phyloP scores from a whole-genome alignment of 257 asterid genomes.

The Avicennia marina region DNA sequence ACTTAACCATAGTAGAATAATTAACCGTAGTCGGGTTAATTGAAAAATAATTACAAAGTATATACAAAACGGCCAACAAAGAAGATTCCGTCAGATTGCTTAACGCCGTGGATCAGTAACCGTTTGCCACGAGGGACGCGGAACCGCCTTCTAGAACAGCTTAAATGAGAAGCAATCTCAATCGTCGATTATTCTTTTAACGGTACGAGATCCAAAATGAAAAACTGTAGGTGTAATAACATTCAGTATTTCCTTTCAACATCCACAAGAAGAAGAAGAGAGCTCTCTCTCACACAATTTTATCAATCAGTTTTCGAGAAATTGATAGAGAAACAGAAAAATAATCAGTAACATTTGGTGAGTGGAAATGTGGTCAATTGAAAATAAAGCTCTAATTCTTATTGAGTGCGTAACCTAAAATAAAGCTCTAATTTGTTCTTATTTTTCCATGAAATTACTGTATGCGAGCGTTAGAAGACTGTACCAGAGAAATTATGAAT shows the following conservation, averaged over 20 bases:
- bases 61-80: neutral
- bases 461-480: neutral
- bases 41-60: too few relatives aligned
- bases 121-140: neutral
- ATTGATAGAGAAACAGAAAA: neutral
- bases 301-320: neutral
- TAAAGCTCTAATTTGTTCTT: neutral
- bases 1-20: too few relatives aligned
- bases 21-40: neutral
- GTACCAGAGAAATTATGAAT: constrained; percentile 18
- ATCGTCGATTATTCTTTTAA: neutral
- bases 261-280: neutral
- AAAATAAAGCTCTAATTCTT: neutral
- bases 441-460: neutral
- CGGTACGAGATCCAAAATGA: neutral
- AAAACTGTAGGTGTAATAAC: neutral
- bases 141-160: neutral
- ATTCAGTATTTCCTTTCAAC: neutral
- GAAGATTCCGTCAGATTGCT: neutral
- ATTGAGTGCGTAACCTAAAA: neutral
- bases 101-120: neutral
- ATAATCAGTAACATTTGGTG: neutral
- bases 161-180: neutral
- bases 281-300: neutral
- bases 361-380: neutral